Evolutionary conservation across 352 stramenopile genomes (phyloP).

Genomic region (Hyaloperonospora brassicae): DNA sequence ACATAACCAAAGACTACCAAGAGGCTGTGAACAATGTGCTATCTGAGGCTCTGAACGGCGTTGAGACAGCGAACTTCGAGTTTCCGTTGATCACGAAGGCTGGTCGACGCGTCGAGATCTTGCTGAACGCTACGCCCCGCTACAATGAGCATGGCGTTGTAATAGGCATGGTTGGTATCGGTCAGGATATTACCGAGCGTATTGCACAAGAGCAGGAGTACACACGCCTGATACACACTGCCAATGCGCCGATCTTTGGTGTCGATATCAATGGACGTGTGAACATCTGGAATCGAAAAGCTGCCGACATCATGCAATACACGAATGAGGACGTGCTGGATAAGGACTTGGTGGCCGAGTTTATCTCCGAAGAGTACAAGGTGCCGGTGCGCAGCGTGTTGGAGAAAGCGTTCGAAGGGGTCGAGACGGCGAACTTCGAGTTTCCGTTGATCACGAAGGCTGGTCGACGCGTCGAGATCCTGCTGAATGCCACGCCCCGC

Average conservation of each 20-base stretch:
- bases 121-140: slow-evolving; percentile 17
- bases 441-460: slow-evolving; percentile 80
- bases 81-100: slow-evolving; percentile 17
- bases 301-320: slow-evolving; percentile 39
- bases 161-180: slow-evolving; percentile 20
- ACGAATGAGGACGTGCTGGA: slow-evolving; percentile 25
- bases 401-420: slow-evolving; percentile 36
- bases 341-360: slow-evolving; percentile 35
- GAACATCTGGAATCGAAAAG: slow-evolving; percentile 62
- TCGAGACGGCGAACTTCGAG: slow-evolving; percentile 58
- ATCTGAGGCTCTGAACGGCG: slow-evolving; percentile 10
- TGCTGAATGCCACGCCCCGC: slow-evolving; percentile 75
- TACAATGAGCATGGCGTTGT: slow-evolving; percentile 18
- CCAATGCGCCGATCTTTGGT: slow-evolving; percentile 63
- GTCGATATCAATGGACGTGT: slow-evolving; percentile 36
- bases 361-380: slow-evolving; percentile 44
- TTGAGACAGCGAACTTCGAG: slow-evolving; percentile 36
- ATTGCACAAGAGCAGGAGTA: slow-evolving; percentile 22
- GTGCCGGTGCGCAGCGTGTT: slow-evolving; percentile 31
- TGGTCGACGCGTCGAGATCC: slow-evolving; percentile 66
- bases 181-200: slow-evolving; percentile 18
- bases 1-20: slow-evolving; percentile 19
- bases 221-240: slow-evolving; percentile 24
- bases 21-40: slow-evolving; percentile 11
- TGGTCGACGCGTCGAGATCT: slow-evolving; percentile 15